Evolutionary conservation across 306 rosid species (phyloP), one percentile per base, ranked within the genome.

Genomic region (Coriaria nepalensis): DNA sequence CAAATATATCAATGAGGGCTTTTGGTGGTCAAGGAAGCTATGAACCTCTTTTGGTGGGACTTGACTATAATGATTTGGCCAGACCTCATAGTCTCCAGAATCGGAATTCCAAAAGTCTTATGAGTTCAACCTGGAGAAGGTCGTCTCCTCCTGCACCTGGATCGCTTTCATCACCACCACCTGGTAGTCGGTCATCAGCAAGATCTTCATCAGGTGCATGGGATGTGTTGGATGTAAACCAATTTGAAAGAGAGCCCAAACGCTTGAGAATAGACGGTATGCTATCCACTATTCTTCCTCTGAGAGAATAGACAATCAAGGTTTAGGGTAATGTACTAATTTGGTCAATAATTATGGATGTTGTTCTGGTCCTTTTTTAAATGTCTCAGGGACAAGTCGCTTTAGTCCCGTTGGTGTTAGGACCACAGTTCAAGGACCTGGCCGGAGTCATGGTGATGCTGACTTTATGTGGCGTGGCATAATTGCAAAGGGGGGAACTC

Each of bases 401-500:
- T 72, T 68, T 53, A 79, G 87, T 63, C 83, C 94, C 36, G 66
- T 52, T 35, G 76, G 70, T 64, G 57, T 67, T 12, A 77, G 90
- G 70, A 50, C 55, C 32, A 47, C 72, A 13, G 60, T 65, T 35
- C 80, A 84, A 49, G 87, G 71, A 45, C 77, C 59, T 49, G 62
- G 69, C 59, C 61, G 68, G 35, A 70, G 33, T 53, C 84, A 68
- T 57, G 64, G 72, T 50, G 92, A 84, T 53, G 37, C 40, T 62
- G 99, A 92, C 82, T 76, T 63, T 63, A 69, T 82, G 45, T 86
- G 99, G 99, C 94, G 88, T 32, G 99, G 99, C 33, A 55, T 83
- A 43, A 76, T 92, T 66, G 96, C 99, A 32, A 92, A 92, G 73
- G 99, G 99, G 11, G 99, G 99, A 59, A 86, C 99, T 6, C 88